A percentile compares a stretch with the other conserved stretches of the same genome.
Evolutionary conservation across 768 basidiomycete species (phyloP).

Genomic region (Sarcomyxa edulis): DNA sequence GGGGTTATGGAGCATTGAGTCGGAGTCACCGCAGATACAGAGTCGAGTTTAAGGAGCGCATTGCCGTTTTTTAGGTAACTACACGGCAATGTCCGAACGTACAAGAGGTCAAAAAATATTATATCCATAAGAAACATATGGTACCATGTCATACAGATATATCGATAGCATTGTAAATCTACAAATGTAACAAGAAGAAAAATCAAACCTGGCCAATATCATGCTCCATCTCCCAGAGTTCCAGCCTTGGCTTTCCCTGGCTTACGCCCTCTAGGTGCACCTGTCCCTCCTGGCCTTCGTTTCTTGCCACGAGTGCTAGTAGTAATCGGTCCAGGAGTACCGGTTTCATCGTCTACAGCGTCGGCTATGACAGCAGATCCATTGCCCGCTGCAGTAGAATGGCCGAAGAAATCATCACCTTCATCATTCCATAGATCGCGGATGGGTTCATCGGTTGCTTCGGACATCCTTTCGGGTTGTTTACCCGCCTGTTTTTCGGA

Average conservation of each 20-base stretch:
- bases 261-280: slow-evolving; percentile 34
- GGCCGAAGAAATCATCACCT: slow-evolving; percentile 82
- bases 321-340: slow-evolving; percentile 21
- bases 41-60: too few relatives aligned
- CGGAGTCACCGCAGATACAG: too few relatives aligned
- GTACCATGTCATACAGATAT: too few relatives aligned
- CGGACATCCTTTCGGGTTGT: slow-evolving; percentile 24
- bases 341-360: slow-evolving; percentile 32
- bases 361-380: slow-evolving; percentile 16
- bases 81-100: too few relatives aligned
- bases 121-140: too few relatives aligned
- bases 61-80: too few relatives aligned
- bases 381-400: slow-evolving; percentile 29
- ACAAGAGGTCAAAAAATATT: too few relatives aligned
- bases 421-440: slow-evolving; percentile 84
- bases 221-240: too few relatives aligned
- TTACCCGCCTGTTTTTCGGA: slow-evolving; percentile 22
- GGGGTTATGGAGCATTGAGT: too few relatives aligned
- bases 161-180: too few relatives aligned
- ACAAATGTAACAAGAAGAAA: too few relatives aligned
- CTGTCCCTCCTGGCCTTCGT: slow-evolving; percentile 30
- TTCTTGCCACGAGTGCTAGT: slow-evolving; percentile 35
- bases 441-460: slow-evolving; percentile 26
- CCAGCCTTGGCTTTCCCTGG: slow-evolving; percentile 1
- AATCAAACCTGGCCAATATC: too few relatives aligned